These are phyloP conservation scores for Knoxia roxburghii DNA, from an alignment of 257 asterid species.

Conservation along the genomic window DNA sequence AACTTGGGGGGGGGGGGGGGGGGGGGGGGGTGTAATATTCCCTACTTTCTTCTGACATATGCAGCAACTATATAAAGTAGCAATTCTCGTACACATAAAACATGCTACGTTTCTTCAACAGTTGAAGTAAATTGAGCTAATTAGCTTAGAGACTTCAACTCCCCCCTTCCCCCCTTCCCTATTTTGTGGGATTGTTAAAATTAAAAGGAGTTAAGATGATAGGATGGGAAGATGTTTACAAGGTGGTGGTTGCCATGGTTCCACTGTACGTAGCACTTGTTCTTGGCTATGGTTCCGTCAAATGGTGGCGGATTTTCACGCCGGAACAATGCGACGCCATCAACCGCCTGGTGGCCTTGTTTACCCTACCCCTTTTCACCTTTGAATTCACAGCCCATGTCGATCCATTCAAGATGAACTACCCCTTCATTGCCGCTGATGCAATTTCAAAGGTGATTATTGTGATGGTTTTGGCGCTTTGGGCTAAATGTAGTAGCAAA, in stretches of 20 bases:
- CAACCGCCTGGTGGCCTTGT: slow-evolving; percentile 29
- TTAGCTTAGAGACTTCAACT: too few species aligned
- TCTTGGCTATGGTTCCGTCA: slow-evolving; percentile 49
- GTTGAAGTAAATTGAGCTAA: background rate
- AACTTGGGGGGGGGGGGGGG: too few species aligned
- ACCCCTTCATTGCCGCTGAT: slow-evolving; percentile 41
- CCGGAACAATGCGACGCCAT: slow-evolving; percentile 47
- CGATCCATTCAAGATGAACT: slow-evolving; percentile 59
- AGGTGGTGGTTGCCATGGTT: slow-evolving; percentile 44
- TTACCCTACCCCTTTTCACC: slow-evolving; percentile 51
- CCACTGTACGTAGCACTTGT: slow-evolving; percentile 52
- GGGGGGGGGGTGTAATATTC: too few species aligned
- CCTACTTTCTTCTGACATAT: too few species aligned
- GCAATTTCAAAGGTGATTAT: slow-evolving; percentile 44
- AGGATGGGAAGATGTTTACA: slow-evolving; percentile 49
- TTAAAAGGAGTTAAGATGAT: slow-evolving; percentile 36
- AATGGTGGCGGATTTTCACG: slow-evolving; percentile 54
- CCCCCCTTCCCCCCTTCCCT: too few species aligned
- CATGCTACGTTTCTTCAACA: background rate
- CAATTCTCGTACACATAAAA: background rate
- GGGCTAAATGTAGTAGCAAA: slow-evolving; percentile 43
- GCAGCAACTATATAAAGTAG: slow-evolving; percentile 3
- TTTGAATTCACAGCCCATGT: slow-evolving; percentile 48
- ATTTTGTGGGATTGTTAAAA: too few species aligned
- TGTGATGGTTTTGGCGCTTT: slow-evolving; percentile 24